Evolutionary conservation across 139 green algal genomes (phyloP), one percentile per base, ranked within the genome.

Genomic region (Tetradesmus lagerheimii): DNA sequence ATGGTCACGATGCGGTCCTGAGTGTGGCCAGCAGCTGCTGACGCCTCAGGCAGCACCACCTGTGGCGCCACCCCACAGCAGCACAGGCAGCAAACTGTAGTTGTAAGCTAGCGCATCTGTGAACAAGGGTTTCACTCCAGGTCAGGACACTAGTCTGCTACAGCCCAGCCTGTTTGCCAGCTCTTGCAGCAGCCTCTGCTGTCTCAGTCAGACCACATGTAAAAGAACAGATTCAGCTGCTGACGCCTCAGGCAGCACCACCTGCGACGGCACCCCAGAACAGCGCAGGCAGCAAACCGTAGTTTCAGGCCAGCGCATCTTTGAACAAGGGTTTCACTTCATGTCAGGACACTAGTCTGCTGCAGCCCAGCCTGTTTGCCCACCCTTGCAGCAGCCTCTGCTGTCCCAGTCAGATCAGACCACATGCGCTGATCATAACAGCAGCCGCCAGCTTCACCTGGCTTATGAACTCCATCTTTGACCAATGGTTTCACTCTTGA

Each of bases 391-490:
- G n/a, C n/a, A n/a, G n/a, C 43, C 43, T 8, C 43, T 50, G 43
- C 43, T 50, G 43, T 14, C 5, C 5, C 43, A 50, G 43, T 8
- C 38, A 47, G 0, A 29, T 27, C 75, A 15, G 31, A 12, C 41
- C 45, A 71, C 43, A 38, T 29, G 38, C 14, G 80, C 6, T 43
- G 27, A 37, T 27, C 25, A 27, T 1, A 62, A 23, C 37, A 23
- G 25, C 78, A 64, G 37, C 37, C 37, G 11, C 11, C 41, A 37
- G 39, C 1, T 53, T 2, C 35, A 83, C 85, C 86, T 91, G 79
- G 27, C 53, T 53, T 79, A 91, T 91, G 57, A 83, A 91, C 79
- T 91, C 88, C 88, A 91, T 91, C 43, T 91, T 80, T 9, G n/a
- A n/a, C n/a, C n/a, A n/a, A n/a, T n/a, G n/a, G n/a, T n/a, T n/a